Evolutionary conservation across 129 eudicot species (phyloP).

Genomic region (Pseudognaphalium luteoalbum): DNA sequence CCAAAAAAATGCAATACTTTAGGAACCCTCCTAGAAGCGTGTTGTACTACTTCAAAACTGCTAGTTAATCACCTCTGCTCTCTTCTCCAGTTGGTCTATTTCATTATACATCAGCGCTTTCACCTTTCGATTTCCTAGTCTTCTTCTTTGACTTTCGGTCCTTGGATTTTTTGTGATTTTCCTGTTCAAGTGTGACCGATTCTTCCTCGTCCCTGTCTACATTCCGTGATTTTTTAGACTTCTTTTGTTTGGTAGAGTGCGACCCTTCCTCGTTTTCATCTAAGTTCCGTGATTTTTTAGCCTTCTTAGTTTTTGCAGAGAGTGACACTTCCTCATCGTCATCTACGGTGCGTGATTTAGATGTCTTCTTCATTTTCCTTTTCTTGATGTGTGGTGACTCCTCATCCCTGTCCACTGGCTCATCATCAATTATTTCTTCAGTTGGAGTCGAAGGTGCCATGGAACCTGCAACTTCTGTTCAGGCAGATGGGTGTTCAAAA

Average conservation of each 20-base stretch:
- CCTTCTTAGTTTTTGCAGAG: constrained; percentile 38
- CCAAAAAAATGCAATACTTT: too few species aligned
- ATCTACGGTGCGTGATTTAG: constrained; percentile 34
- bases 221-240: constrained; percentile 21
- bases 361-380: constrained; percentile 40
- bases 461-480: constrained; percentile 44
- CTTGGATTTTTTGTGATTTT: constrained; percentile 41
- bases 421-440: constrained; percentile 32
- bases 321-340: constrained; percentile 30
- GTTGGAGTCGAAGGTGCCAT: constrained; percentile 28
- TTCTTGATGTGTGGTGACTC: constrained; percentile 19
- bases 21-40: too few species aligned
- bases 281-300: constrained; percentile 24
- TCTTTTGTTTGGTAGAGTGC: constrained; percentile 19
- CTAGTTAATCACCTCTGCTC: background rate
- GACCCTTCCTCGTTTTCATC: constrained; percentile 32
- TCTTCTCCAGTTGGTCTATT: background rate
- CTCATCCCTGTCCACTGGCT: constrained; percentile 32
- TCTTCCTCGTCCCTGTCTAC: constrained; percentile 19
- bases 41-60: constrained; percentile 20
- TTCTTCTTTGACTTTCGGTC: constrained; percentile 52
- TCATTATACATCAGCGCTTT: constrained; percentile 25
- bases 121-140: constrained; percentile 34
- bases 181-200: constrained; percentile 24
- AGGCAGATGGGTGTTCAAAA: constrained; percentile 6